Evolutionary conservation across 2,329 filamentous ascomycete genomes (phyloP), one percentile per base, ranked within the genome.

Genomic region (Uncinocarpus reesii): DNA sequence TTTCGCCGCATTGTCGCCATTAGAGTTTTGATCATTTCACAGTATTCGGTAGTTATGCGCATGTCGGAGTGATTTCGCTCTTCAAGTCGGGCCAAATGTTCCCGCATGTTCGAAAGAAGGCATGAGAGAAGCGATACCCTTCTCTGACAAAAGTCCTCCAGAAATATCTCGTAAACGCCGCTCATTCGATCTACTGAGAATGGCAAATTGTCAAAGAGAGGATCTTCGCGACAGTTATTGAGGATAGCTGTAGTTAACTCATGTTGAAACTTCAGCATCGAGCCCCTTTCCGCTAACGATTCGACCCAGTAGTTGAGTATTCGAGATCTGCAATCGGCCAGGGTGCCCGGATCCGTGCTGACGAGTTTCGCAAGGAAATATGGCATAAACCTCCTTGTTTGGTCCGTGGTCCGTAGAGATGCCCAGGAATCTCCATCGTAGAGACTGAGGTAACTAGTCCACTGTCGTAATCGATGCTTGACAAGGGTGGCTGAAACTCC

Each of bases 1-100:
- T 80, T 80, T 31, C 63, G 64, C 57, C 77, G 79, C 77, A 83
- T 81, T 1, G 73, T 66, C 6, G 63, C 63, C 79, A 81, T 81
- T 50, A 81, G 58, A n/a, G 67, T 62, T 50, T 71, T 70, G 7
- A 81, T 65, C 35, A 79, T 65, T 8, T 71, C 64, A 1, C 64
- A 65, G 54, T 79, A 80, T 26, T 68, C 65, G 47, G 68, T 64
- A 20, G 57, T 60, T 11, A 53, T 55, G n/a, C 43, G 56, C 44
- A 67, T 62, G 7, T 56, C 56, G n/a, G 59, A 54, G 1, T 57
- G 56, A 64, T 60, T 29, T 72, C 73, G 11, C 2, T 65, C 61
- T 29, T 67, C 61, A 23, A 67, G 57, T 1, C 57, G 46, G 16
- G 73, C 66, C 13, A 74, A 57, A 28, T 71, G 64, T 31, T 72